Conservation (phyloP, 2,329 filamentous ascomycete genomes). For the Cercospora citrullina region DNA sequence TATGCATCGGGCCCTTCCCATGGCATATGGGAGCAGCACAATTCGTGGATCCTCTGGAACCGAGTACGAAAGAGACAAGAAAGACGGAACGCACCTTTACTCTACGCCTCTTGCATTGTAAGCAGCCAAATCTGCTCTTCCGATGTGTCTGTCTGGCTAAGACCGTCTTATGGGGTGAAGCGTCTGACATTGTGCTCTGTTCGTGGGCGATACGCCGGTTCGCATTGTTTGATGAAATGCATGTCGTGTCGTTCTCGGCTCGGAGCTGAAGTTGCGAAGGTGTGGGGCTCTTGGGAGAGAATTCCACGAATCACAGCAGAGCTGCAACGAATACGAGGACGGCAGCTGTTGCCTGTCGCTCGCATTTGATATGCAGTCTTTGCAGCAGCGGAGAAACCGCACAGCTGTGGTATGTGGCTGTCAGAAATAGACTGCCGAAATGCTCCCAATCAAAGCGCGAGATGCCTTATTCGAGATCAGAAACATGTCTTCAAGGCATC, state of each 20-base stretch:
- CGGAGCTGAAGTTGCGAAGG: background rate
- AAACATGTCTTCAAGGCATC: background rate
- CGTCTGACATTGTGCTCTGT: constrained; percentile 7
- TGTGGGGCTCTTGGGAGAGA: background rate
- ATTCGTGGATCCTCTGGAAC: background rate
- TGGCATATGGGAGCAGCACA: background rate
- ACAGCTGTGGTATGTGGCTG: background rate
- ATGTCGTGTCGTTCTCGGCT: background rate
- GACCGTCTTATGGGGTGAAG: background rate
- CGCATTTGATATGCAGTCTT: background rate
- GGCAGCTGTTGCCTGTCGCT: background rate
- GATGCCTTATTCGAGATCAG: background rate
- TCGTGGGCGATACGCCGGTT: background rate
- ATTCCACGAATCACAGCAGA: background rate
- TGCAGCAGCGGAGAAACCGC: background rate
- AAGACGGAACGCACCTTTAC: constrained; percentile 22
- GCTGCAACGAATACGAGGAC: background rate
- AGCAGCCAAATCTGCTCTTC: constrained; percentile 23
- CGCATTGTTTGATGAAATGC: background rate
- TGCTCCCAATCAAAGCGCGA: background rate
- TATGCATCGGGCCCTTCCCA: background rate
- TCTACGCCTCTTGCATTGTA: constrained; percentile 23
- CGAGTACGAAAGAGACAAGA: background rate
- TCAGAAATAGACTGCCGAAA: background rate
- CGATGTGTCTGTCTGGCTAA: constrained; percentile 20